Evolutionary conservation across 1,284 basidiomycete genomes (phyloP), one percentile per base, ranked within the genome.

Genomic region (Rhodotorula sp.): DNA sequence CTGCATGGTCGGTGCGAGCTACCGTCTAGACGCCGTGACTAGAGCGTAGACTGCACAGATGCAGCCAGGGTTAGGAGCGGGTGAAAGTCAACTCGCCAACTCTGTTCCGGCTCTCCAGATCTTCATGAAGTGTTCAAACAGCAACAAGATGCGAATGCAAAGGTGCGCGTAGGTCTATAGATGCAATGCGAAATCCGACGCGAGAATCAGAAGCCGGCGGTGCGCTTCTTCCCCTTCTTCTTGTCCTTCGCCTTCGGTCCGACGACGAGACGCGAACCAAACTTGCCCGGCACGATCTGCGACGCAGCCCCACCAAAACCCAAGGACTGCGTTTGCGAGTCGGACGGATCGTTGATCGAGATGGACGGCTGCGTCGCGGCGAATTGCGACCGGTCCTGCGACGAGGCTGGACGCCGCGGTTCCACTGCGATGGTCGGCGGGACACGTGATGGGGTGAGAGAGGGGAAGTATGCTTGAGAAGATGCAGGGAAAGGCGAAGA

Each of bases 251-350:
- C 88, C 22, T 67, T 75, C 16, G 26, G 30, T 48, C 50, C 60
- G 28, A 53, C 51, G 31, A 82, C 83, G 59, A 89, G 83, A 87
- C 88, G 53, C 61, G 61, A 51, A 16, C 89, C 90, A 80, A 86
- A 86, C 0, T 84, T 85, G 1, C 90, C 90, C 6, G 89, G 86
- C 13, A 90, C 78, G 5, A 87, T 80, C 77, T 92, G 90, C 0
- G 89, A 65, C 9, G 65, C 64, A 4, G 67, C 69, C 0, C 60
- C 62, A 5, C 31, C 64, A 26, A 59, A 54, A 5, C 53, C 59
- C 22, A 52, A 53, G 0, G 47, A 22, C 28, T 24, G 30, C 5
- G 58, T 16, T 20, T 52, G 24, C 24, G 34, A 11, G 46, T 64
- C 64, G 30, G 51, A 5, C 2, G 69, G 63, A 1, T 40, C 60